Evolutionary conservation across 192 early-diverging fungal genomes (phyloP).

Genomic region (Jimgerdemannia lactiflua): DNA sequence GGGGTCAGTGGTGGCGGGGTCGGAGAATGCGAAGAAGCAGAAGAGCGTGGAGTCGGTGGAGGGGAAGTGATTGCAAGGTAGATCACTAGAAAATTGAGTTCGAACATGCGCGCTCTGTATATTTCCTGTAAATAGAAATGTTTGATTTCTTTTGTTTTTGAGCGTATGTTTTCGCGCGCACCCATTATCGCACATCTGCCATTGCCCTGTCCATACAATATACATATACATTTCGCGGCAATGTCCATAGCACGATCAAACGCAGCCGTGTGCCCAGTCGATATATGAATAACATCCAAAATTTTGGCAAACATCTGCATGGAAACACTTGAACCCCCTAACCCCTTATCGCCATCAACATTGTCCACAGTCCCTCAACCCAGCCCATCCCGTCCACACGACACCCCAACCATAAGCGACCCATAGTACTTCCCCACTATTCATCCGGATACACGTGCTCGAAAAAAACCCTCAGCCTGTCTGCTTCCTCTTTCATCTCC

Average conservation of each 20-base stretch:
- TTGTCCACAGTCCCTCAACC: too few species aligned
- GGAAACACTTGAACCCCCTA: too few species aligned
- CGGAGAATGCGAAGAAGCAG: background rate
- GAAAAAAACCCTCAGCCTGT: slow-evolving; percentile 17
- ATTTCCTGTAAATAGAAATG: background rate
- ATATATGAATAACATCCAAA: too few species aligned
- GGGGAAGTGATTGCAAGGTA: background rate
- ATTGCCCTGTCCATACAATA: too few species aligned
- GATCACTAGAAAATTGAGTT: background rate
- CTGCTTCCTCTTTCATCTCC: slow-evolving; percentile 83
- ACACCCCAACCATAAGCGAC: background rate
- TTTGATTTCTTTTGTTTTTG: background rate
- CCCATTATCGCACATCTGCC: too few species aligned
- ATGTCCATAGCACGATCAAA: background rate
- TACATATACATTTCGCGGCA: background rate
- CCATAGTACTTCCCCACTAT: background rate
- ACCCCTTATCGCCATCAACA: too few species aligned
- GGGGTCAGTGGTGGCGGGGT: background rate
- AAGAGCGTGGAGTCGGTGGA: background rate
- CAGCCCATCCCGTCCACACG: background rate
- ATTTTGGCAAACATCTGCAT: too few species aligned
- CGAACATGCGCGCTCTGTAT: background rate
- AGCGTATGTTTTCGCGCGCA: too few species aligned
- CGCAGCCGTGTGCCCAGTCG: too few species aligned
- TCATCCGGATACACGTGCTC: background rate